phyloP scores from a whole-genome alignment of 192 early-diverging fungal species.

The Chytriomyces sp. region DNA sequence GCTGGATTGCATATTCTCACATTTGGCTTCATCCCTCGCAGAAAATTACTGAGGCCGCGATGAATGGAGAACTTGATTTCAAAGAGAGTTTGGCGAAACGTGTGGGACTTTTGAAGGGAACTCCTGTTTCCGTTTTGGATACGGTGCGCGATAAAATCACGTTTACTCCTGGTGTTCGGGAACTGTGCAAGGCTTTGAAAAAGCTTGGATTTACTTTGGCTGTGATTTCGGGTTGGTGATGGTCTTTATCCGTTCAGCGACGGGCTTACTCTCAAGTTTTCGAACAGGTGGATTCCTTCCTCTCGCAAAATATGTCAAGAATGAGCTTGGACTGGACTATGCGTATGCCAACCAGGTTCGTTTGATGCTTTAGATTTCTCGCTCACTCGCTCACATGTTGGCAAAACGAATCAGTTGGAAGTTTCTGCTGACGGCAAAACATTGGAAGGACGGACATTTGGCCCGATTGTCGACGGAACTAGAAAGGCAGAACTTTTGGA shows the following conservation, averaged over 20 bases:
- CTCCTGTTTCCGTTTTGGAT: conserved; percentile 80
- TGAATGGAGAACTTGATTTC: conserved; percentile 98
- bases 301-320: conserved; percentile 88
- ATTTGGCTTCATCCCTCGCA: conserved; percentile 39
- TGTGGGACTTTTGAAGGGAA: conserved; percentile 86
- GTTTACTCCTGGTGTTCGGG: conserved; percentile 91
- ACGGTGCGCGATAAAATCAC: conserved; percentile 75
- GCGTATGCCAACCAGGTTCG: conserved; percentile 92
- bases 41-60: conserved; percentile 93
- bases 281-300: too few species aligned
- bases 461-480: conserved; percentile 87
- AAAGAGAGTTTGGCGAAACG: conserved; percentile 88
- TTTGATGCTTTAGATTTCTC: conserved; percentile 2
- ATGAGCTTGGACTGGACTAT: conserved; percentile 90
- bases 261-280: too few species aligned
- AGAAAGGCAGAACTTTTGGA: conserved; percentile 94
- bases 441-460: conserved; percentile 87
- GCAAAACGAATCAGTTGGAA: conserved; percentile 60
- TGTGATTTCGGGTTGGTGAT: conserved; percentile 80
- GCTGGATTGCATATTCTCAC: background rate
- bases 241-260: background rate
- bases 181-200: conserved; percentile 87
- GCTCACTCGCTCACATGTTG: background rate
- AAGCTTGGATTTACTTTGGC: conserved; percentile 93
- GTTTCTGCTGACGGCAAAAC: conserved; percentile 81